Percentiles rank a stretch among this genome's conserved stretches.
Evolutionary conservation across 73 alveolate species (phyloP).

Genomic region (Stentor roeselii): DNA sequence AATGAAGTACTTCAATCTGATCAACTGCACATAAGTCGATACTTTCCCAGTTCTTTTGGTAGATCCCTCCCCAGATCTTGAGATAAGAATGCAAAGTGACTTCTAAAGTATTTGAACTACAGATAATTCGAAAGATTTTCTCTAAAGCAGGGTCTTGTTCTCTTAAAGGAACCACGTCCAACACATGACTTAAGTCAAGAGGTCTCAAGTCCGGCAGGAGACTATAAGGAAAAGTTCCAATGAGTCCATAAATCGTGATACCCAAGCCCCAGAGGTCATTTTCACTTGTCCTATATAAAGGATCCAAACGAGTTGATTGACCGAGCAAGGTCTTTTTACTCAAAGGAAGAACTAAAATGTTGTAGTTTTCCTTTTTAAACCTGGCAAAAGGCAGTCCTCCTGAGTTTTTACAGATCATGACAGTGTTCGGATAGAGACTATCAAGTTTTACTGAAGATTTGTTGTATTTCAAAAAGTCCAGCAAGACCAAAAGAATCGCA

Average conservation of each 20-base stretch:
- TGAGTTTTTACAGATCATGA: not conserved
- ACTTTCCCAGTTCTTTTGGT: not conserved
- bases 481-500: not conserved
- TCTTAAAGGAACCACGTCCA: not conserved
- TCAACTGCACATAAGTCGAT: not conserved
- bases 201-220: not conserved
- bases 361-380: not conserved
- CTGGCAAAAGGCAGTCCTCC: not conserved
- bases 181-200: not conserved
- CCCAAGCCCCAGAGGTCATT: not conserved
- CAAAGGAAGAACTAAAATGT: too few species aligned
- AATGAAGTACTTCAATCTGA: not conserved
- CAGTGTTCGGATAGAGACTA: not conserved
- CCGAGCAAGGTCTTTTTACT: not conserved
- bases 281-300: too few species aligned
- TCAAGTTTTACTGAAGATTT: too few species aligned
- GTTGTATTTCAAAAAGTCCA: too few species aligned
- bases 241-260: not conserved
- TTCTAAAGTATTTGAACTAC: not conserved
- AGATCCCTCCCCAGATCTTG: slow-evolving; percentile 8
- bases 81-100: not conserved
- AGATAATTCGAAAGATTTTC: not conserved
- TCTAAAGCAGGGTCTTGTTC: slow-evolving; percentile 15
- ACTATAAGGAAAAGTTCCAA: not conserved
- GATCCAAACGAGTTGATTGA: not conserved